A percentile compares a stretch with the other conserved stretches of the same genome.
Conservation (phyloP, 2,329 filamentous ascomycete genomes). For the Coniella vitis region DNA sequence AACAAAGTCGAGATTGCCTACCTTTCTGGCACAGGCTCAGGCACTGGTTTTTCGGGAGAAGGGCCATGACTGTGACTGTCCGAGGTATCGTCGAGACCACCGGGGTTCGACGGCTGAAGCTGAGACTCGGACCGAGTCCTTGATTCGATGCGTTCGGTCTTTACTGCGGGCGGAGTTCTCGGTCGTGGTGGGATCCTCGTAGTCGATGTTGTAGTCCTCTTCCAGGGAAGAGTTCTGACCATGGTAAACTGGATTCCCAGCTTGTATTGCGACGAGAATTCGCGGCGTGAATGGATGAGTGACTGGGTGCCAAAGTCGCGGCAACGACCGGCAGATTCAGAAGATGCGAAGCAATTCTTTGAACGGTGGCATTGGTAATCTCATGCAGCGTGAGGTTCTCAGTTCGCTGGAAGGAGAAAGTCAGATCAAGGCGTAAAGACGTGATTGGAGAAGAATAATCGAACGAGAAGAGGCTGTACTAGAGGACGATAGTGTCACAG, state of each 20-base stretch:
- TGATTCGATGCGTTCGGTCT: too few species aligned
- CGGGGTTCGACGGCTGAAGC: neutral
- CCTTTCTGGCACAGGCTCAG: neutral
- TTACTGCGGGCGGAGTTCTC: neutral
- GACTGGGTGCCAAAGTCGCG: too few species aligned
- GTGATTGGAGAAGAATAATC: too few species aligned
- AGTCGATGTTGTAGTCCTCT: neutral
- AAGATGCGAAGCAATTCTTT: too few species aligned
- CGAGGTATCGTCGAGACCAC: neutral
- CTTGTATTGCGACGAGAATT: neutral
- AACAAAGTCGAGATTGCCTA: neutral
- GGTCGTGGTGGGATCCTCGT: neutral
- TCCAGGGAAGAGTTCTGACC: constrained; percentile 14
- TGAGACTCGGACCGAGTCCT: neutral
- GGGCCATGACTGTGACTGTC: neutral
- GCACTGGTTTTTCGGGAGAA: neutral
- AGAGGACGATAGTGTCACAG: too few species aligned
- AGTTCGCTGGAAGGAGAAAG: too few species aligned
- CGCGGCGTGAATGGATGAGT: too few species aligned
- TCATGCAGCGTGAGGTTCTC: too few species aligned
- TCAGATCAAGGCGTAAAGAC: too few species aligned
- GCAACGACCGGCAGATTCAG: too few species aligned
- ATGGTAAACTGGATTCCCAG: neutral
- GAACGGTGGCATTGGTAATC: too few species aligned
- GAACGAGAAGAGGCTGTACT: too few species aligned